phyloP scores from a whole-genome alignment of 345 rosid species.

The Camelina hispida region DNA sequence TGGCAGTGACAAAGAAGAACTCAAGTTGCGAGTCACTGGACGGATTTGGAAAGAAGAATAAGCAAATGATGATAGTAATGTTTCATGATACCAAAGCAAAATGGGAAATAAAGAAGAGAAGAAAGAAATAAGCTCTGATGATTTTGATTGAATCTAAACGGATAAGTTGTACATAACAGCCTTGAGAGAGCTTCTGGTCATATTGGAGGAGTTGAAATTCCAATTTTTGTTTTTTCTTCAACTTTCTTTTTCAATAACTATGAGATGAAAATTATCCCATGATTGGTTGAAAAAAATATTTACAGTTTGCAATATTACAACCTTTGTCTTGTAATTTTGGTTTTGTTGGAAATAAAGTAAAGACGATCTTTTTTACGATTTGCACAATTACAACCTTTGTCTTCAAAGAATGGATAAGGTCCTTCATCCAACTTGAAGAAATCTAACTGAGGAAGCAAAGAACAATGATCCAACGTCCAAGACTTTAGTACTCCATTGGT shows the following conservation, averaged over 20 bases:
- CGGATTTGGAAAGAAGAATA: constrained; percentile 89
- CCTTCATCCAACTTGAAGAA: too few species aligned
- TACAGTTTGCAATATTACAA: constrained; percentile 21
- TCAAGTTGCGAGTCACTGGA: constrained; percentile 82
- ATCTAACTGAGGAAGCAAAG: too few species aligned
- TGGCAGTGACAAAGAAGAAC: constrained; percentile 78
- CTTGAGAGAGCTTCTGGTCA: constrained; percentile 33
- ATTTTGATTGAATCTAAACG: constrained; percentile 21
- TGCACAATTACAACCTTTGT: neutral
- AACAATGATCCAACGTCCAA: too few species aligned
- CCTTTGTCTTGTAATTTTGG: constrained; percentile 33
- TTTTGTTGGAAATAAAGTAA: constrained; percentile 14
- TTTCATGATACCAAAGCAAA: constrained; percentile 3
- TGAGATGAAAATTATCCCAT: constrained; percentile 13
- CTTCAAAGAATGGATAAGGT: too few species aligned
- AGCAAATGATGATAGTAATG: neutral
- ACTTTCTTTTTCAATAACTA: constrained; percentile 8
- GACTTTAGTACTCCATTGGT: too few species aligned
- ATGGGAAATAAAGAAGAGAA: constrained; percentile 8
- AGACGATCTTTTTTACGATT: neutral
- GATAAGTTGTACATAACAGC: constrained; percentile 38
- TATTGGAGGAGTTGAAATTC: neutral
- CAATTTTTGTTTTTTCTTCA: constrained; percentile 4
- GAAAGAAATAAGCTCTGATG: constrained; percentile 14
- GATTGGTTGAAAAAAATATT: neutral